These are phyloP conservation scores for Ganoderma resinaceum DNA, from an alignment of 1,284 basidiomycete species.

Conservation along the genomic window DNA sequence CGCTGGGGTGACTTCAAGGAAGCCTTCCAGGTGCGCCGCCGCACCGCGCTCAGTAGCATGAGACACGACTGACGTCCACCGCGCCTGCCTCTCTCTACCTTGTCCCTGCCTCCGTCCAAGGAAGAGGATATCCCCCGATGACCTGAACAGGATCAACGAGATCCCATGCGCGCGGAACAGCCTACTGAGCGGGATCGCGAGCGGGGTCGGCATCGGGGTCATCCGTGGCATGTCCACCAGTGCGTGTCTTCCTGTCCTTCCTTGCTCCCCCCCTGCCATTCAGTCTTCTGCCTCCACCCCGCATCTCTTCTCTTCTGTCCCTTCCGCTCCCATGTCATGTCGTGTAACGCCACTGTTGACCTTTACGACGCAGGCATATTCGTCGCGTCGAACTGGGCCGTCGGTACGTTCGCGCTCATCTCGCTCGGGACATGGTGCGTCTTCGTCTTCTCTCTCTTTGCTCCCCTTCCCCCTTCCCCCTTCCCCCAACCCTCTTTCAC, in stretches of 20 bases:
- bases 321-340: background rate
- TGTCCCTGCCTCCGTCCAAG: conserved; percentile 36
- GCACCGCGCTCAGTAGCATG: conserved; percentile 1
- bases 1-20: conserved; percentile 50
- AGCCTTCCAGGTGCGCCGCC: conserved; percentile 51
- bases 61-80: conserved; percentile 25
- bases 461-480: background rate
- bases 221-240: conserved; percentile 63
- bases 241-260: conserved; percentile 37
- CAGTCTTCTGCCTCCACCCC: background rate
- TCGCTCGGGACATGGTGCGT: conserved; percentile 55
- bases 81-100: background rate
- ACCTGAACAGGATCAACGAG: conserved; percentile 55
- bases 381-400: conserved; percentile 60
- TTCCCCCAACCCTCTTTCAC: background rate
- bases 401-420: conserved; percentile 59
- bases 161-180: conserved; percentile 69
- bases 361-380: conserved; percentile 44
- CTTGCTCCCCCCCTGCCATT: background rate
- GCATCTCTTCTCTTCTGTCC: background rate
- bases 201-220: conserved; percentile 60
- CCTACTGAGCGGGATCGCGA: conserved; percentile 59
- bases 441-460: background rate
- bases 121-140: conserved; percentile 56
- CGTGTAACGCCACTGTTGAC: background rate